Conservation (phyloP, 2,329 filamentous ascomycete genomes). For the Xylaria sp. region DNA sequence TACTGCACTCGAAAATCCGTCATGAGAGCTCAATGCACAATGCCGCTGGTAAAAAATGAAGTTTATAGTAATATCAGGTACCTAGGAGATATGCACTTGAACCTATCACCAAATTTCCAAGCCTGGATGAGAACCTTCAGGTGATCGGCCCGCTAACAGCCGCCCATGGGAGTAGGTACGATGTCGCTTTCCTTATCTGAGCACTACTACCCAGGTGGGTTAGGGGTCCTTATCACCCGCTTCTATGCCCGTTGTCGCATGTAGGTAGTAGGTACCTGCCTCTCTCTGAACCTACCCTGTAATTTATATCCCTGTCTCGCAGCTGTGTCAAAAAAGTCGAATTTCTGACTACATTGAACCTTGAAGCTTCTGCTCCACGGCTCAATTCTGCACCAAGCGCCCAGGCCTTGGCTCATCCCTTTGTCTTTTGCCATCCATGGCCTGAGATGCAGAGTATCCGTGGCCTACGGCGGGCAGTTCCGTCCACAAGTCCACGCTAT, state of each 20-base stretch:
- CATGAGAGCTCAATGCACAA: slow-evolving; percentile 1
- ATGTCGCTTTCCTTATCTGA: too few species aligned
- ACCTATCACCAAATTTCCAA: slow-evolving; percentile 31
- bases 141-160: slow-evolving; percentile 13
- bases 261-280: neutral
- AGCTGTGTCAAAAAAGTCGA: slow-evolving; percentile 7
- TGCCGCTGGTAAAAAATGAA: neutral
- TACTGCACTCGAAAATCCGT: neutral
- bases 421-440: slow-evolving; percentile 35
- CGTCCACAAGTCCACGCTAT: slow-evolving; percentile 31
- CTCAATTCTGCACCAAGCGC: neutral
- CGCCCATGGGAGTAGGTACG: neutral
- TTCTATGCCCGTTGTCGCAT: neutral
- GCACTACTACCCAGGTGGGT: neutral
- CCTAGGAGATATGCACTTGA: neutral
- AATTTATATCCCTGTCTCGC: neutral
- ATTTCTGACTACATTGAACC: slow-evolving; percentile 23
- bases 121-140: neutral
- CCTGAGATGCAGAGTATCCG: slow-evolving; percentile 40
- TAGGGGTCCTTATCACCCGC: slow-evolving; percentile 18
- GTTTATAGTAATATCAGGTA: neutral
- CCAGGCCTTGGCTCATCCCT: slow-evolving; percentile 10
- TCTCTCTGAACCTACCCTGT: neutral
- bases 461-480: slow-evolving; percentile 35
- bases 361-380: neutral